These are phyloP conservation scores for Vicia faba DNA, from an alignment of 306 rosid species.

Conservation along the genomic window DNA sequence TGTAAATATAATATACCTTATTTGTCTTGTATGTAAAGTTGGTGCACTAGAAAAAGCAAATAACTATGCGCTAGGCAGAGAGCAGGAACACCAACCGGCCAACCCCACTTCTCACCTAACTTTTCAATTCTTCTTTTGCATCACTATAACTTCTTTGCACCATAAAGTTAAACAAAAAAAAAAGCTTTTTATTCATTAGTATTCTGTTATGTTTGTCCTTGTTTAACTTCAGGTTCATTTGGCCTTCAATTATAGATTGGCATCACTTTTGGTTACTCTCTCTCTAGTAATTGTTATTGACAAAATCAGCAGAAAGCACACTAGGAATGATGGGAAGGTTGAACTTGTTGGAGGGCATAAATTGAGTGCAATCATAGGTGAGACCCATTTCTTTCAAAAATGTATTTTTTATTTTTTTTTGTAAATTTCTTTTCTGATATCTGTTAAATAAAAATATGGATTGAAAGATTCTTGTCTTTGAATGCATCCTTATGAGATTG, in stretches of 20 bases:
- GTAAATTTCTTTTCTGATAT: no score
- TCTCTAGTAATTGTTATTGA: slow-evolving; percentile 40
- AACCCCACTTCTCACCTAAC: slow-evolving; percentile 32
- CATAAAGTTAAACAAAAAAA: slow-evolving; percentile 38
- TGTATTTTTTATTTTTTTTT: no score
- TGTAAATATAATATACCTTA: background rate
- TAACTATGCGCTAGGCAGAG: no score
- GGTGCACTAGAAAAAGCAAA: slow-evolving; percentile 38
- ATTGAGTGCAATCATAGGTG: slow-evolving; percentile 64
- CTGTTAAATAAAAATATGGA: slow-evolving; percentile 40
- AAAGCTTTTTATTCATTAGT: slow-evolving; percentile 42
- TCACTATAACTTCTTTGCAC: slow-evolving; percentile 44
- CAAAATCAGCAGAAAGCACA: slow-evolving; percentile 44
- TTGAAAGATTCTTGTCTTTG: slow-evolving; percentile 41
- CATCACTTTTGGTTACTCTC: slow-evolving; percentile 8
- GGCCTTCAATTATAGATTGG: slow-evolving; percentile 16
- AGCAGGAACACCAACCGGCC: no score
- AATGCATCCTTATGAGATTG: slow-evolving; percentile 67
- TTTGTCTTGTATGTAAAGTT: slow-evolving; percentile 58
- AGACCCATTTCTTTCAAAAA: slow-evolving; percentile 44
- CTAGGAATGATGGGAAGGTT: slow-evolving; percentile 51
- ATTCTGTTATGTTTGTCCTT: slow-evolving; percentile 33
- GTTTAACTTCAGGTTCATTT: slow-evolving; percentile 31
- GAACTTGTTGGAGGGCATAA: slow-evolving; percentile 59
- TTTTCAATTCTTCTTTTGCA: slow-evolving; percentile 42